These are phyloP conservation scores for Incumbomyces delicatus DNA, from an alignment of 2,329 filamentous ascomycete genomes.

Conservation along the genomic window DNA sequence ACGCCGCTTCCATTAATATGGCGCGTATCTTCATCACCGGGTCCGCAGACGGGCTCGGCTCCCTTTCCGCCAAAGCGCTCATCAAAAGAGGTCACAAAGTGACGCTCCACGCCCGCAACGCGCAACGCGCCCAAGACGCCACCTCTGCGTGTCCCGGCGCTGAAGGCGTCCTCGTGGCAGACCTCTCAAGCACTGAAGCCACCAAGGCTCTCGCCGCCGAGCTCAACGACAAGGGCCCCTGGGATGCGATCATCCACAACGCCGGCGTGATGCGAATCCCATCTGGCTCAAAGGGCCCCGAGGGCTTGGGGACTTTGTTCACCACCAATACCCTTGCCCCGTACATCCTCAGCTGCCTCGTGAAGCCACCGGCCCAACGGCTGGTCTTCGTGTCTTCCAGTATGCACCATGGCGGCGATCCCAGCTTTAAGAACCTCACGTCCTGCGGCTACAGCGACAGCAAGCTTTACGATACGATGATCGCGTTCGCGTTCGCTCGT, in stretches of 20 bases:
- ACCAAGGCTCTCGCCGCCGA: constrained; percentile 43
- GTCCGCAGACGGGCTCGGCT: constrained; percentile 49
- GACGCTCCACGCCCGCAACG: constrained; percentile 47
- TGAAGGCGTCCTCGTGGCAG: constrained; percentile 42
- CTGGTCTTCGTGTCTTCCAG: constrained; percentile 45
- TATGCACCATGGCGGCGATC: constrained; percentile 42
- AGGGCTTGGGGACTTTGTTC: constrained; percentile 42
- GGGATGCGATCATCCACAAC: constrained; percentile 51
- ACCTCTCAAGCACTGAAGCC: constrained; percentile 43
- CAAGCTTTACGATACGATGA: constrained; percentile 48
- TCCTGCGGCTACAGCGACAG: constrained; percentile 43
- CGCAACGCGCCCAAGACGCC: constrained; percentile 43
- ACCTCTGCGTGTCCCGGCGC: constrained; percentile 40
- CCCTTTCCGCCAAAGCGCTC: constrained; percentile 41
- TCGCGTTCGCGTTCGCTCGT: constrained; percentile 46
- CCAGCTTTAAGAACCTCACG: constrained; percentile 28
- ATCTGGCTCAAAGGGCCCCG: constrained; percentile 31
- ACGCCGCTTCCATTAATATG: too few species aligned
- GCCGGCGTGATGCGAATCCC: constrained; percentile 40
- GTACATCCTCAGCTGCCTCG: constrained; percentile 45
- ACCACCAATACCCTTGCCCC: constrained; percentile 50
- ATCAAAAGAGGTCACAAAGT: constrained; percentile 45
- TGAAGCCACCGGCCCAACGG: constrained; percentile 36
- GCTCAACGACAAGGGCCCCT: constrained; percentile 41
- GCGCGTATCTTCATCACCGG: constrained; percentile 39